Evolutionary conservation across 441 rosid genomes (phyloP), one percentile per base, ranked within the genome.

Genomic region (Erodium texanum): DNA sequence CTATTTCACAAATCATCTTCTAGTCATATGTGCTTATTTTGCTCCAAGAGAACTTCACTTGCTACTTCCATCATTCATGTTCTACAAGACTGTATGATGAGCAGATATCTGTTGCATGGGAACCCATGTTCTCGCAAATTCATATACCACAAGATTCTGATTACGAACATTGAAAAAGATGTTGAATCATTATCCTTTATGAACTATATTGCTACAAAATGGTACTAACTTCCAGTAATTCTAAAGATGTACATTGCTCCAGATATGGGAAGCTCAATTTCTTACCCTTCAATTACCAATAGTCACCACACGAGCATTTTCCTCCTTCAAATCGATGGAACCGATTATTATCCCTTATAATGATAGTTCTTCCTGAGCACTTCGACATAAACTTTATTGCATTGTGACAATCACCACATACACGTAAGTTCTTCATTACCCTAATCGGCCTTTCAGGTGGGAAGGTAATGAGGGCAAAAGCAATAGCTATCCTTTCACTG

Each of bases 291-390:
- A 41, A 41, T 41, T 41, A 91, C 92, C 97, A 86, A 77, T 85
- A 92, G 78, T 92, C 92, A 61, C 90, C 89, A 68, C 96, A 89
- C 54, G 96, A 92, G 75, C 97, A 91, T 61, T 86, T 85, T 62
- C 92, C 87, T 41, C 85, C 86, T 71, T 73, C 84, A 83, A 91
- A 89, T 68, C 79, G 89, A 78, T 86, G 90, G 71, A 91, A 85
- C 69, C 90, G 80, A 71, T 87, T 91, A 75, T 87, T 89, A 75
- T 91, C 89, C 80, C 89, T 82, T 22, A 84, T 86, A 66, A 86
- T 85, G 75, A 87, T 76, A 74, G 76, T 78, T 66, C 87, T 79
- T 52, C 89, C 92, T 18, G 85, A 80, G 70, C 83, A 78, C 75
- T 73, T 87, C 24, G 92, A 85, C 82, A 87, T 85, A 78, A 87